phyloP scores from a whole-genome alignment of 225 moss, liverwort and hornwort species.

The Bryoerythrophyllum caledonicum region DNA sequence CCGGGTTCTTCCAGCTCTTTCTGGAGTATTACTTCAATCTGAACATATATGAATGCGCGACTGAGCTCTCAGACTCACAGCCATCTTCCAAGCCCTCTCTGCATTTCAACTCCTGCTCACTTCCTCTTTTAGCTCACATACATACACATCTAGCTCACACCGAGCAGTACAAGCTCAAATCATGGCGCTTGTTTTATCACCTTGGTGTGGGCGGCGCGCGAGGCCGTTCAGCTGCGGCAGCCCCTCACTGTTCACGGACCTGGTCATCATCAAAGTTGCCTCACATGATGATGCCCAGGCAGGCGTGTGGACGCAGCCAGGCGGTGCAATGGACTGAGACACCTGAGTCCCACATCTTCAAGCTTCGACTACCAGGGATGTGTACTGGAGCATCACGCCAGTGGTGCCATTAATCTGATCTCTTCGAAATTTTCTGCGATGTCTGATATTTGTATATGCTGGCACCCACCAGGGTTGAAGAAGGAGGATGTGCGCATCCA shows the following conservation, averaged over 20 bases:
- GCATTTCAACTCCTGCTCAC: not conserved
- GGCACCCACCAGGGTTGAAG: too few species aligned
- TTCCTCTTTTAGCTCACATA: not conserved
- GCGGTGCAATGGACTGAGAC: slow-evolving; percentile 41
- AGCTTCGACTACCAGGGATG: slow-evolving; percentile 33
- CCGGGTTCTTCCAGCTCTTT: not conserved
- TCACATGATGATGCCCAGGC: slow-evolving; percentile 13
- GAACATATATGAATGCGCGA: not conserved
- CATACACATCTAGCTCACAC: not conserved
- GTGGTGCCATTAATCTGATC: too few species aligned
- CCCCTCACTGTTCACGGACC: slow-evolving; percentile 32
- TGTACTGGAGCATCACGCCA: not conserved
- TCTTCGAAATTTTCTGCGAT: too few species aligned
- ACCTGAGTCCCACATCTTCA: slow-evolving; percentile 35
- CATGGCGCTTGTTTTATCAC: slow-evolving; percentile 39
- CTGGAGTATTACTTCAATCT: slow-evolving; percentile 9
- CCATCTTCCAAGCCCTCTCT: not conserved
- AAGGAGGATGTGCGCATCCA: too few species aligned
- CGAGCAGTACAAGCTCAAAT: not conserved
- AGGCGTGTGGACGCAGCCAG: slow-evolving; percentile 12
- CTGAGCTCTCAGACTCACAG: not conserved
- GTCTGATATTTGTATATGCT: too few species aligned
- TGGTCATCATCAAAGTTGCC: slow-evolving; percentile 39
- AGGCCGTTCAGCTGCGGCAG: slow-evolving; percentile 35
- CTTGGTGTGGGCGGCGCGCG: slow-evolving; percentile 40